Evolutionary conservation across 1,139 yeast genomes (phyloP), one percentile per base, ranked within the genome.

Genomic region (Suhomyces wounanorum): DNA sequence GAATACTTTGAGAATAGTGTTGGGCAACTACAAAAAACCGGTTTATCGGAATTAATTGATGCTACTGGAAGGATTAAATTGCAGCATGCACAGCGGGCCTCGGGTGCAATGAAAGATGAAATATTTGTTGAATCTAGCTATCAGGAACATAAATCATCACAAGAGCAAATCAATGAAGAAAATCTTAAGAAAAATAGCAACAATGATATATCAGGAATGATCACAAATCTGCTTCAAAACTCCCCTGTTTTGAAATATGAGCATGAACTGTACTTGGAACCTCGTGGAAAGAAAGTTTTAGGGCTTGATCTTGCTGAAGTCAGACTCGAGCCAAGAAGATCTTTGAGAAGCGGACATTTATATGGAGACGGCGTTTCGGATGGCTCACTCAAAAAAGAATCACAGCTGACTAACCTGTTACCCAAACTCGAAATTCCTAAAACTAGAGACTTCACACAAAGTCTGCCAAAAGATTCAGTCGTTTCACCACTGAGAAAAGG

Each of bases 281-380:
- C 57, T 9, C 50, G 46, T 23, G n/a, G 40, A 10, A 53, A 43
- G 33, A 52, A 41, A 23, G 48, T 55, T 3, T 44, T 55, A n/a
- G 59, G 59, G 4, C 49, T 55, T 18, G 59, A 56, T n/a, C 45
- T 55, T 8, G 49, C 53, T 7, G 48, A 43, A 23, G 47, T 44
- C 8, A 40, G 25, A 23, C 33, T 54, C n/a, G 56, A 50, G 25
- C 53, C 56, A 6, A 42, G 53, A 10, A 47, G 52, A 40, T 52
- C 55, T 3, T 45, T 53, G 23, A 49, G 57, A 46, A 50, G 53
- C 18, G 55, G 56, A 9, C 55, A 51, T 18, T 21, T 21, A 7
- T 52, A 47, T 44, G 57, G 56, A 1, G 46, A 45, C 39, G 23
- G n/a, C 1, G 43, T 16, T 8, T 21, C 44, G 3, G 31, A 40